phyloP scores from a whole-genome alignment of 2,329 filamentous ascomycete species.

The Colletotrichum tabaci region DNA sequence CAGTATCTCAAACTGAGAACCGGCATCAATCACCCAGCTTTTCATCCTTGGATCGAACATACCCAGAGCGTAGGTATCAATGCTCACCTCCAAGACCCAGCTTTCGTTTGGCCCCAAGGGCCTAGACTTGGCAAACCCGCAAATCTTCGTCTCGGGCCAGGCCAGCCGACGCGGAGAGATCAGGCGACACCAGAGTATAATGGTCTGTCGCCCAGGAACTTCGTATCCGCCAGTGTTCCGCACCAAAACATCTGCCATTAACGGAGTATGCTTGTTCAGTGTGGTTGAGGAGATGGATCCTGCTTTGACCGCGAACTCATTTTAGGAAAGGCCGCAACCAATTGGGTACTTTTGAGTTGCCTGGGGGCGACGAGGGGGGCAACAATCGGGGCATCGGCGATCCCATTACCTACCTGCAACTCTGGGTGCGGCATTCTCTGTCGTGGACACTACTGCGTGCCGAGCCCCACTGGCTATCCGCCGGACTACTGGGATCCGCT shows the following conservation, averaged over 20 bases:
- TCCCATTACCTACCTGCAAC: too few relatives aligned
- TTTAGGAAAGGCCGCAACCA: too few relatives aligned
- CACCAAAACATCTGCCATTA: not conserved
- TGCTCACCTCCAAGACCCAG: not conserved
- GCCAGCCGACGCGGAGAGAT: not conserved
- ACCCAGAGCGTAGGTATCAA: not conserved
- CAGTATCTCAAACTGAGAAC: slow-evolving; percentile 6
- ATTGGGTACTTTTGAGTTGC: too few relatives aligned
- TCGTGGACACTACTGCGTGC: too few relatives aligned
- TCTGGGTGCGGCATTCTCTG: too few relatives aligned
- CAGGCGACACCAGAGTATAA: not conserved
- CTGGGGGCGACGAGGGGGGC: too few relatives aligned
- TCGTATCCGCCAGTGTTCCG: slow-evolving; percentile 1
- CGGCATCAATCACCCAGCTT: slow-evolving; percentile 7
- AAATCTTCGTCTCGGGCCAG: slow-evolving; percentile 5
- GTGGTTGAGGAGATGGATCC: too few relatives aligned
- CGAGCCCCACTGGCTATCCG: too few relatives aligned
- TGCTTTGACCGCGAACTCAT: too few relatives aligned
- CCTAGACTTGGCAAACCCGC: slow-evolving; percentile 4
- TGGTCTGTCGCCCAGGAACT: not conserved
- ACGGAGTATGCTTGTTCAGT: too few relatives aligned
- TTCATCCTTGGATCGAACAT: not conserved
- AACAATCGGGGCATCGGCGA: too few relatives aligned
- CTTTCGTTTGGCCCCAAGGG: not conserved
- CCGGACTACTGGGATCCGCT: too few relatives aligned